These are phyloP conservation scores for Apiosordaria backusii DNA, from an alignment of 495 filamentous ascomycete genomes.

Conservation along the genomic window DNA sequence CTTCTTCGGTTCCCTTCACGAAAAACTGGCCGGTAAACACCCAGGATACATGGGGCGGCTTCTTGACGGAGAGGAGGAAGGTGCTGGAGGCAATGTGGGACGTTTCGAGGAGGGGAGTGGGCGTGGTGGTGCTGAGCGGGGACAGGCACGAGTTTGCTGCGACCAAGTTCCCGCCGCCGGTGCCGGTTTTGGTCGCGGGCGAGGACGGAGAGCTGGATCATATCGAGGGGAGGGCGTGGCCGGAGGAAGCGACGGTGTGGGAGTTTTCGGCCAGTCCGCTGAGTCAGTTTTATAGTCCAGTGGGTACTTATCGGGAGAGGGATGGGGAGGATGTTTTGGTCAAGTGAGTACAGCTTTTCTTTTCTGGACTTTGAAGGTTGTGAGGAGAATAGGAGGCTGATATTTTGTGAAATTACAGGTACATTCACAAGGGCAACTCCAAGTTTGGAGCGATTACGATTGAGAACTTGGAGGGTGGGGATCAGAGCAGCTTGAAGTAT, in stretches of 20 bases:
- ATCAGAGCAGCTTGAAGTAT: slow-evolving; percentile 68
- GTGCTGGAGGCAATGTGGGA: slow-evolving; percentile 92
- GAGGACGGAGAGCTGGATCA: not conserved
- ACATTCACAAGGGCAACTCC: slow-evolving; percentile 78
- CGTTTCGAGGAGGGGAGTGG: slow-evolving; percentile 62
- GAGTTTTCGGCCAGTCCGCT: slow-evolving; percentile 89
- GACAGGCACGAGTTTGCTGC: slow-evolving; percentile 95
- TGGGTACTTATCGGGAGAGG: slow-evolving; percentile 74
- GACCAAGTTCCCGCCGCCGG: slow-evolving; percentile 76
- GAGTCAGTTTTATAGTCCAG: slow-evolving; percentile 87
- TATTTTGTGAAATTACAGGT: slow-evolving; percentile 44
- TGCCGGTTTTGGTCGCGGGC: not conserved
- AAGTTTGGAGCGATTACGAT: slow-evolving; percentile 93
- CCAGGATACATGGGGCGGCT: slow-evolving; percentile 89
- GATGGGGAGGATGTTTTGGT: slow-evolving; percentile 74
- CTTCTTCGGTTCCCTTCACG: slow-evolving; percentile 87
- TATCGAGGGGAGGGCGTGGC: slow-evolving; percentile 47
- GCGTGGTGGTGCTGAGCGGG: slow-evolving; percentile 81
- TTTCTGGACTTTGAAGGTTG: not conserved
- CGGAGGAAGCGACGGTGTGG: slow-evolving; percentile 59
- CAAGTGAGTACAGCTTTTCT: slow-evolving; percentile 56
- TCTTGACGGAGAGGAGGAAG: slow-evolving; percentile 68
- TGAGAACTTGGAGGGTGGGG: slow-evolving; percentile 54
- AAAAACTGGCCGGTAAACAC: slow-evolving; percentile 89
- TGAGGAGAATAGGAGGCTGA: slow-evolving; percentile 7